Evolutionary conservation across 2,329 filamentous ascomycete species (phyloP).

Genomic region (Colletotrichum sp.): DNA sequence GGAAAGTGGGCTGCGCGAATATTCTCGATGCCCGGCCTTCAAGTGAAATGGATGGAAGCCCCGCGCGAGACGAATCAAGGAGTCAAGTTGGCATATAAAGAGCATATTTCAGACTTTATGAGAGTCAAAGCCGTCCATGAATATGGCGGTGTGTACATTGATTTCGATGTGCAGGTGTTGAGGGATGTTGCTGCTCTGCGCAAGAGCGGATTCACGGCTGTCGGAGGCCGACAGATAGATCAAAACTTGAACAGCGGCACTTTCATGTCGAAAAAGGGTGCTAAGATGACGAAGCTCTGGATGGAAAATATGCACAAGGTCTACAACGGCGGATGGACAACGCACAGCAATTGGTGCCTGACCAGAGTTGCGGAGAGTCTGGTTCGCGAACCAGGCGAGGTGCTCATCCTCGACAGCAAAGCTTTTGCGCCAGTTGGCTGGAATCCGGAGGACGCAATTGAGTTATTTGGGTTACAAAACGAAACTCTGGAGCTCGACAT

Average conservation of each 20-base stretch:
- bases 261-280: neutral
- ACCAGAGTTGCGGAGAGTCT: neutral
- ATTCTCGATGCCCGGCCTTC: neutral
- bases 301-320: slow-evolving; percentile 27
- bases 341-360: slow-evolving; percentile 26
- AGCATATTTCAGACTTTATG: slow-evolving; percentile 15
- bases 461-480: neutral
- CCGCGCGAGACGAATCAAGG: neutral
- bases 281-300: slow-evolving; percentile 24
- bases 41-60: neutral
- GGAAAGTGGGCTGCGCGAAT: neutral
- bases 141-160: slow-evolving; percentile 28
- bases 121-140: slow-evolving; percentile 22
- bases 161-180: slow-evolving; percentile 24
- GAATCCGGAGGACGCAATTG: neutral
- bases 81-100: neutral
- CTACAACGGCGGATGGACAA: slow-evolving; percentile 31
- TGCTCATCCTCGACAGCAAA: neutral
- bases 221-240: neutral
- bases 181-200: neutral
- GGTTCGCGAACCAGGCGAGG: neutral
- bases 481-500: neutral
- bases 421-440: neutral
- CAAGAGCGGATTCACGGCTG: neutral
- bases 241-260: neutral